Evolutionary conservation across 768 basidiomycete species (phyloP).

Genomic region (Hygrocybe coccinea): DNA sequence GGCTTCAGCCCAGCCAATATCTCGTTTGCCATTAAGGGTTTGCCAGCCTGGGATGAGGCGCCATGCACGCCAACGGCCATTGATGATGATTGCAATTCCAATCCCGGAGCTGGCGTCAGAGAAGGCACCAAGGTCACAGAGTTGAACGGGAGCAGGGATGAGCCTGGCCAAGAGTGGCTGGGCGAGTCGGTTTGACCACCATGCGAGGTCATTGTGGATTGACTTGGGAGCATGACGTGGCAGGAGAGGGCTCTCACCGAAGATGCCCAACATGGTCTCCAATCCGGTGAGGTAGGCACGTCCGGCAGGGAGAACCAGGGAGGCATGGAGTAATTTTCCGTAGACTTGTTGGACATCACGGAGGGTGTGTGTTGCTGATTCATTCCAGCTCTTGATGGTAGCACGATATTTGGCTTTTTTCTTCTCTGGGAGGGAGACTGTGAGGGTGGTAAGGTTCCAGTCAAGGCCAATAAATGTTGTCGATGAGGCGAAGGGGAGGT

Average conservation of each 20-base stretch:
- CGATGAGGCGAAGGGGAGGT: constrained; percentile 17
- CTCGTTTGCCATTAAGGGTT: constrained; percentile 15
- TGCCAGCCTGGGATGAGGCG: constrained; percentile 29
- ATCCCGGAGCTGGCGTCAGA: constrained; percentile 38
- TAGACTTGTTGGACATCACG: constrained; percentile 34
- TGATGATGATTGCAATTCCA: constrained; percentile 35
- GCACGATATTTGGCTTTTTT: constrained; percentile 20
- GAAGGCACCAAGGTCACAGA: constrained; percentile 31
- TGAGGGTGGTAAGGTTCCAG: constrained; percentile 20
- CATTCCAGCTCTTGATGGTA: constrained; percentile 26
- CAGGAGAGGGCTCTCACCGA: constrained; percentile 27
- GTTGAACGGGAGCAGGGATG: constrained; percentile 23
- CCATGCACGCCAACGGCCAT: constrained; percentile 30
- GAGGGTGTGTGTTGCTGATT: constrained; percentile 22
- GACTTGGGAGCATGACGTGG: constrained; percentile 17
- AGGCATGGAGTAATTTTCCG: constrained; percentile 37
- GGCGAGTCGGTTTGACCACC: constrained; percentile 29
- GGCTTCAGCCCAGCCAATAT: constrained; percentile 47
- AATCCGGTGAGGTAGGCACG: constrained; percentile 39
- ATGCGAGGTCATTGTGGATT: constrained; percentile 26
- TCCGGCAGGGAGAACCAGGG: constrained; percentile 23
- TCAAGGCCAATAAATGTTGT: constrained; percentile 26
- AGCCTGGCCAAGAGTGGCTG: constrained; percentile 5
- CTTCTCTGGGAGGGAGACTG: constrained; percentile 17
- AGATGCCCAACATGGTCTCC: constrained; percentile 33